These are phyloP conservation scores for Graphilbum sp. DNA, from an alignment of 2,329 filamentous ascomycete species.

Conservation along the genomic window DNA sequence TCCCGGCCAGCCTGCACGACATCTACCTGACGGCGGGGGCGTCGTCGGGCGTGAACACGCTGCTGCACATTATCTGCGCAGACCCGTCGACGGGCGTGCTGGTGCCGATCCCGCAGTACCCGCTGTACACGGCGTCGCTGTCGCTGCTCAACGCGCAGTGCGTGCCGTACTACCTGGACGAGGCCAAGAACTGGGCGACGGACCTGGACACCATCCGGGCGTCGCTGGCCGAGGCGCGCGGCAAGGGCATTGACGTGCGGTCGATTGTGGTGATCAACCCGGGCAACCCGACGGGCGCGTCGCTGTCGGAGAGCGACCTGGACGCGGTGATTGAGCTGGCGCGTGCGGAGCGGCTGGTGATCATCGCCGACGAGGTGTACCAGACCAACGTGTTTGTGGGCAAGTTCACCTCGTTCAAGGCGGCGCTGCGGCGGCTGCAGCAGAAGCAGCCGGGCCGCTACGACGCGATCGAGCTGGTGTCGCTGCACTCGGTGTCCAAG, in stretches of 20 bases:
- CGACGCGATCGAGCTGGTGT: slow-evolving; percentile 75
- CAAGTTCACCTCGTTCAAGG: slow-evolving; percentile 92
- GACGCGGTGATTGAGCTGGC: slow-evolving; percentile 76
- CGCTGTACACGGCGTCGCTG: slow-evolving; percentile 88
- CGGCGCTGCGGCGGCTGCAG: slow-evolving; percentile 67
- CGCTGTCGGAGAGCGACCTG: slow-evolving; percentile 63
- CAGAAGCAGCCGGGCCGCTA: slow-evolving; percentile 58
- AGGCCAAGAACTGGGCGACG: slow-evolving; percentile 74
- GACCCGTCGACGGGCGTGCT: slow-evolving; percentile 65
- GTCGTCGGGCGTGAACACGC: slow-evolving; percentile 85
- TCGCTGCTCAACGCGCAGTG: slow-evolving; percentile 68
- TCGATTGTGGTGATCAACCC: slow-evolving; percentile 97
- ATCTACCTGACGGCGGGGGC: slow-evolving; percentile 88
- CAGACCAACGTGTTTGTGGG: slow-evolving; percentile 96
- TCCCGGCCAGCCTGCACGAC: slow-evolving; percentile 60
- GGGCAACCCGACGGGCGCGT: slow-evolving; percentile 90
- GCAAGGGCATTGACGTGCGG: slow-evolving; percentile 69
- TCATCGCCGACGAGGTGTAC: slow-evolving; percentile 96
- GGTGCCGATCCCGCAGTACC: slow-evolving; percentile 94
- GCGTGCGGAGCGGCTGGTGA: slow-evolving; percentile 66
- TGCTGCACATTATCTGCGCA: slow-evolving; percentile 78
- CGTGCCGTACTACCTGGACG: slow-evolving; percentile 89
- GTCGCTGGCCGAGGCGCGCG: slow-evolving; percentile 57
- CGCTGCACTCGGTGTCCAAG: slow-evolving; percentile 87
- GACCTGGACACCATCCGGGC: slow-evolving; percentile 62